Percentiles rank a stretch among this genome's conserved stretches.
These are phyloP conservation scores for Colletotrichum coccodes DNA, from an alignment of 2,329 filamentous ascomycete genomes.

Conservation along the genomic window DNA sequence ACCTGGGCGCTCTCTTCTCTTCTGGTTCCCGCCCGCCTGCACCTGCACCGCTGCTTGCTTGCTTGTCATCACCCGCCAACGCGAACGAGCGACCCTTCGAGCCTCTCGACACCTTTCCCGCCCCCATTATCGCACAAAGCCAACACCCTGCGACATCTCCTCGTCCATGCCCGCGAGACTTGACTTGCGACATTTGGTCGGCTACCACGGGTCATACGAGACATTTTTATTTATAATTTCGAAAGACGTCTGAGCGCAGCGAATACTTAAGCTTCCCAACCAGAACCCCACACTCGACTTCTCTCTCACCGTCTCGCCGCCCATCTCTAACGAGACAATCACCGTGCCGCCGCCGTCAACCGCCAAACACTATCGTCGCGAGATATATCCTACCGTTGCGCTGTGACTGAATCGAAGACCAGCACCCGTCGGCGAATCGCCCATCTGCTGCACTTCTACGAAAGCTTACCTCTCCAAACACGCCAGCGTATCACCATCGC, in stretches of 20 bases:
- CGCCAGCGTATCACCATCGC: slow-evolving; percentile 29
- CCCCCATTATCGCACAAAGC: slow-evolving; percentile 30
- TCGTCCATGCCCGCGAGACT: slow-evolving; percentile 25
- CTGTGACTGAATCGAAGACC: not conserved
- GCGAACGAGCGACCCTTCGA: slow-evolving; percentile 22
- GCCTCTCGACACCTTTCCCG: slow-evolving; percentile 18
- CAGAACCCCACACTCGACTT: slow-evolving; percentile 39
- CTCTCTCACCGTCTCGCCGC: slow-evolving; percentile 38
- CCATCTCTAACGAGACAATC: slow-evolving; percentile 24
- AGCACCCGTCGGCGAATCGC: not conserved
- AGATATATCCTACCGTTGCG: slow-evolving; percentile 20
- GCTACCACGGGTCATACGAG: slow-evolving; percentile 52
- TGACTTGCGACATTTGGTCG: slow-evolving; percentile 37
- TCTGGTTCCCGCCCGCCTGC: slow-evolving; percentile 15
- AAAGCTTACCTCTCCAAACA: not conserved
- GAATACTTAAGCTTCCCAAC: slow-evolving; percentile 50
- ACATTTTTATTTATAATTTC: slow-evolving; percentile 51
- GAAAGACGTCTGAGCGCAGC: slow-evolving; percentile 44
- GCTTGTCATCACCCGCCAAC: slow-evolving; percentile 27
- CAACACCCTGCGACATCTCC: slow-evolving; percentile 14
- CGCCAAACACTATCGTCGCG: slow-evolving; percentile 25
- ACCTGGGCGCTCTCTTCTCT: slow-evolving; percentile 43
- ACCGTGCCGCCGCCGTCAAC: slow-evolving; percentile 1
- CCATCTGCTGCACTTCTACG: not conserved
- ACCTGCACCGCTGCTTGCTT: slow-evolving; percentile 21